phyloP scores from a whole-genome alignment of 2,329 filamentous ascomycete genomes.

The Xylaria digitata region DNA sequence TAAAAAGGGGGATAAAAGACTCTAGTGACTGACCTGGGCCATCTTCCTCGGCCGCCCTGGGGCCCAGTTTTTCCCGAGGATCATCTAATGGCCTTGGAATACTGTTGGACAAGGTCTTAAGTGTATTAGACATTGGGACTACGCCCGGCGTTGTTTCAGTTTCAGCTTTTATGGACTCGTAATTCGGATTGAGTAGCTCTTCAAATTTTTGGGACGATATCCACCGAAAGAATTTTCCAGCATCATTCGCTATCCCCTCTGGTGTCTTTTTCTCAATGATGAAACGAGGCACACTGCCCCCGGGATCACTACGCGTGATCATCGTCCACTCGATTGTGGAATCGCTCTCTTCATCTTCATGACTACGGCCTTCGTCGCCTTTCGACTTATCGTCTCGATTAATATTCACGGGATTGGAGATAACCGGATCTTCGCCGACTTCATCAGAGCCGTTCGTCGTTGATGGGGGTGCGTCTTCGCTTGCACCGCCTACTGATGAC shows the following conservation, averaged over 20 bases:
- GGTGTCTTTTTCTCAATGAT: conserved; percentile 93
- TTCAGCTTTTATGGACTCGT: conserved; percentile 38
- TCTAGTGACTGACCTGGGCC: conserved; percentile 25
- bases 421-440: conserved; percentile 56
- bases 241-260: conserved; percentile 80
- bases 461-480: conserved; percentile 47
- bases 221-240: conserved; percentile 86
- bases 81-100: conserved; percentile 30
- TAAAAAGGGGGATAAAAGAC: no score
- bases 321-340: conserved; percentile 85
- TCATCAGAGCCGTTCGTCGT: conserved; percentile 44
- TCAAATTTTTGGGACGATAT: conserved; percentile 56
- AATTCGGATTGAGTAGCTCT: conserved; percentile 48
- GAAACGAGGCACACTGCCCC: conserved; percentile 87
- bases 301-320: conserved; percentile 89
- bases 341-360: conserved; percentile 41
- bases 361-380: conserved; percentile 48
- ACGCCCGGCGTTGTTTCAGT: conserved; percentile 48
- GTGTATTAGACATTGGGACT: conserved; percentile 40
- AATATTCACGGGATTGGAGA: conserved; percentile 35
- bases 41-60: conserved; percentile 30
- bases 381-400: conserved; percentile 52
- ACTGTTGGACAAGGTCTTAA: conserved; percentile 41
- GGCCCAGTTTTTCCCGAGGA: conserved; percentile 40
- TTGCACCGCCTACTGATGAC: conserved; percentile 58